Base-by-base conservation (phyloP, 371 early-diverging fungal species). In the Zychaea mexicana region DNA sequence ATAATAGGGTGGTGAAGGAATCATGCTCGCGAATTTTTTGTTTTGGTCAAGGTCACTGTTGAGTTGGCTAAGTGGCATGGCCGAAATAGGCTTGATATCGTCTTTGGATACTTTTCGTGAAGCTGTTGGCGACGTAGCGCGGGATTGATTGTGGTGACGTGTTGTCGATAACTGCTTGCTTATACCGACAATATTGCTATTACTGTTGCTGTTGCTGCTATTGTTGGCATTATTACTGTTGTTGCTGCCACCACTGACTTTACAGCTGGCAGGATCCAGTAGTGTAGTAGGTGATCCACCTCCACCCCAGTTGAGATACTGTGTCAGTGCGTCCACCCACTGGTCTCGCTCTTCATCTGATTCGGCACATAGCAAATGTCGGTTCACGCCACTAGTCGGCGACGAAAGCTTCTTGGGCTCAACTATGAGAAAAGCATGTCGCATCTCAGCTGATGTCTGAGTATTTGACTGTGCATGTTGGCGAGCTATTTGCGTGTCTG, bases 331-430 rank as follows among this genome's bases (percentile, higher is more conserved):
- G 46, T 82, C 80, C 0, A 95, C 88, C 95, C 96, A 96, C 45
- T 87, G 87, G 67, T 95, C 95, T 30, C 95, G 81, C 64, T 96
- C 96, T 26, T 72, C 71, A 64, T 94, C 96, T 10, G 89, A 90
- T 26, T 90, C 93, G 13, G 95, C 95, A 73, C 92, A 93, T 22
- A 97, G 87, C 26, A 94, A 86, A 66, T 93, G 92, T 17, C 88
- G 72, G 30, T 77, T 71, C 0, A 85, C 74, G 26, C 85, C 82
- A 60, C 82, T 85, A 42, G 84, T 78, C 19, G 62, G 62, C 9
- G 39, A 55, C 30, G 84, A 63, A 22, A 78, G 70, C 58, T 82
- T 85, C 67, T 83, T 84, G 13, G 74, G 83, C 63, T 94, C 93
- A 46, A 84, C 70, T 26, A 92, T 85, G 26, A 93, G 65, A 70